Evolutionary conservation across 257 asterid genomes (phyloP), one percentile per base, ranked within the genome.

Genomic region (Nicotiana benthamiana): DNA sequence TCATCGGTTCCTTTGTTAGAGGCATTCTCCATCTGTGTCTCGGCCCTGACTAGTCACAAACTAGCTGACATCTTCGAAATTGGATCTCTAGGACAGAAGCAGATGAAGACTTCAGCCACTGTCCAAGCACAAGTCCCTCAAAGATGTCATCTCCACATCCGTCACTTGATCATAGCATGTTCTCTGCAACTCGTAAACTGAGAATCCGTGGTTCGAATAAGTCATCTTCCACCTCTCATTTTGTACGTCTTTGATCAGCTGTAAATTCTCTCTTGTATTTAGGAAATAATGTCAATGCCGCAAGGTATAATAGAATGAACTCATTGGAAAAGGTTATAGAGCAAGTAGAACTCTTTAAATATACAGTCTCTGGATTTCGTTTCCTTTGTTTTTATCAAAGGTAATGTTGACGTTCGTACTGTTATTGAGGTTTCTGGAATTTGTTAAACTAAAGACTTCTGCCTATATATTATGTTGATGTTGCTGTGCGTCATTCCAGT

Each of bases 11-110:
- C 96, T 43, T 83, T 93, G 85, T 56, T 93, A 77, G 92, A 93
- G 88, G 98, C 97, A 32, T 96, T 96, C 85, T 89, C 97, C 57
- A 87, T 90, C 15, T 92, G 91, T 8, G 98, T 96, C 30, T 91
- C 99, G 0, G 79, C 88, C 75, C 22, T 96, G 60, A 90, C 92
- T 57, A 84, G 92, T 75, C 85, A 46, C 70, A 89, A 87, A 65
- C 86, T 88, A 75, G 87, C 89, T 28, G 90, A 85, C 75, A 83
- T 90, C 52, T 77, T 90, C 43, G 90, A 85, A 16, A 8, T 43
- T 59, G 75, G 65, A 74, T 82, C 17, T 57, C 76, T 82, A 13
- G 87, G 77, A 53, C 75, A 80, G 59, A 87, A 80, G 20, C 86
- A n/a, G 63, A 75, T 24, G 77, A 88, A 83, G 83, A 78, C 78